phyloP scores from a whole-genome alignment of 208 protist genomes.

The Leishmania lainsoni region DNA sequence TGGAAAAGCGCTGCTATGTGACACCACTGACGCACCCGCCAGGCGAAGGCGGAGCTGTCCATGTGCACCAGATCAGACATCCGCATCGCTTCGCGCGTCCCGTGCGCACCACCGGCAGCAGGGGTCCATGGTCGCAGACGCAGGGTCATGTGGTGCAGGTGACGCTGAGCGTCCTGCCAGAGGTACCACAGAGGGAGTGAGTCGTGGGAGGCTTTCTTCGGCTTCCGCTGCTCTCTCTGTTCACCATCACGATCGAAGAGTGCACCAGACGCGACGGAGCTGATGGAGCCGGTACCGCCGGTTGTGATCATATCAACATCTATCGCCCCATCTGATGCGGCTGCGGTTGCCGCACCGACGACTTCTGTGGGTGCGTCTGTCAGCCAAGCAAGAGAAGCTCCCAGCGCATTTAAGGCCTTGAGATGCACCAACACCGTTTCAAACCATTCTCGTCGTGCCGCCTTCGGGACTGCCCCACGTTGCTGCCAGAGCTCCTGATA shows the following conservation, averaged over 20 bases:
- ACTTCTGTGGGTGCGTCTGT: background rate
- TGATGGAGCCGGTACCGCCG: background rate
- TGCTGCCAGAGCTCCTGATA: conserved; percentile 34
- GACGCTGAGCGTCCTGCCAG: conserved; percentile 42
- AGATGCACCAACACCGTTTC: conserved; percentile 49
- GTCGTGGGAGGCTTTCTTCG: conserved; percentile 9
- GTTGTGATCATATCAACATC: background rate
- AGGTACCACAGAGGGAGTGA: conserved; percentile 31
- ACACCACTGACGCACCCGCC: conserved; percentile 31
- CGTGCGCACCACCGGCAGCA: conserved; percentile 17
- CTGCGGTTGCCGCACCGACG: background rate
- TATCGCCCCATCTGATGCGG: background rate
- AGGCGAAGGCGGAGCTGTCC: conserved; percentile 43
- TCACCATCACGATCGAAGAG: background rate
- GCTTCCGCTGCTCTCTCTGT: conserved; percentile 7
- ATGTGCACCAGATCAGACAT: conserved; percentile 27
- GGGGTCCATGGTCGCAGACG: conserved; percentile 28
- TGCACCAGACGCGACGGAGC: background rate
- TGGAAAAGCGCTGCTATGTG: background rate
- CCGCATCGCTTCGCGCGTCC: conserved; percentile 29
- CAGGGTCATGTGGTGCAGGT: conserved; percentile 38
- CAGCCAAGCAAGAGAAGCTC: conserved; percentile 22
- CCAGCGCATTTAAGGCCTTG: conserved; percentile 12
- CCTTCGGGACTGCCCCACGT: conserved; percentile 18
- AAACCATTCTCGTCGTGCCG: conserved; percentile 54